Percentiles rank a stretch among this genome's conserved stretches.
phyloP scores from a whole-genome alignment of 2,329 filamentous ascomycete species.

The Talaromyces sp. region DNA sequence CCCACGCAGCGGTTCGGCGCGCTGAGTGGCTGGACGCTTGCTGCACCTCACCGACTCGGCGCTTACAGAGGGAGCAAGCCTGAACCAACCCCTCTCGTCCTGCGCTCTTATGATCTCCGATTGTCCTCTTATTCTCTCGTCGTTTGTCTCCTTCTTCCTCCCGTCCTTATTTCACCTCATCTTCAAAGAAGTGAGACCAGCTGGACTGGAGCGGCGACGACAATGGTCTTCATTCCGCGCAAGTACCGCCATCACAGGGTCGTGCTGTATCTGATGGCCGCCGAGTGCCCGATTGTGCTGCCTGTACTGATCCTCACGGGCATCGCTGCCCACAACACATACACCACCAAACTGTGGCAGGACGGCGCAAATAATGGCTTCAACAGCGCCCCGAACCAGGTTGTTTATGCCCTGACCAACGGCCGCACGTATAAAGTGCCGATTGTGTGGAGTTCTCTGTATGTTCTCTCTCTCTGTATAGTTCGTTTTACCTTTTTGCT shows the following conservation, averaged over 20 bases:
- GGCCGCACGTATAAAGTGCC: conserved; percentile 52
- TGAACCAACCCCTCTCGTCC: conserved; percentile 12
- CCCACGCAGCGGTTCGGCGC: conserved; percentile 11
- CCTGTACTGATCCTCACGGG: conserved; percentile 57
- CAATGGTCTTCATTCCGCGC: conserved; percentile 46
- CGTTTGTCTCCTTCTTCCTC: conserved; percentile 8
- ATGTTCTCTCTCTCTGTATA: conserved; percentile 22
- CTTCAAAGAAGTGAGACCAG: conserved; percentile 26
- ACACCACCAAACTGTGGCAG: conserved; percentile 58
- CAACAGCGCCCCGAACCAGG: conserved; percentile 55
- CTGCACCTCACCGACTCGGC: conserved; percentile 31
- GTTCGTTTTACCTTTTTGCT: not conserved
- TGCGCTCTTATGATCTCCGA: not conserved
- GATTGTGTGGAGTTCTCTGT: conserved; percentile 59
- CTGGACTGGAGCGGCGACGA: conserved; percentile 11
- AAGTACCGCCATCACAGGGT: conserved; percentile 51
- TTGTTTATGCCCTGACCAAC: conserved; percentile 57
- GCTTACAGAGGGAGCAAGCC: conserved; percentile 4
- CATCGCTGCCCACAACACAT: conserved; percentile 58
- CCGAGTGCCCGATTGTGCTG: conserved; percentile 56
- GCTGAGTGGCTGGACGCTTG: conserved; percentile 22
- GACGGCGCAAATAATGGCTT: conserved; percentile 59
- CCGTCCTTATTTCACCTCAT: conserved; percentile 17
- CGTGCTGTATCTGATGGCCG: conserved; percentile 48
- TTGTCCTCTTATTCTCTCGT: conserved; percentile 11